phyloP scores from a whole-genome alignment of 495 filamentous ascomycete genomes.

The Aspergillus diversus region DNA sequence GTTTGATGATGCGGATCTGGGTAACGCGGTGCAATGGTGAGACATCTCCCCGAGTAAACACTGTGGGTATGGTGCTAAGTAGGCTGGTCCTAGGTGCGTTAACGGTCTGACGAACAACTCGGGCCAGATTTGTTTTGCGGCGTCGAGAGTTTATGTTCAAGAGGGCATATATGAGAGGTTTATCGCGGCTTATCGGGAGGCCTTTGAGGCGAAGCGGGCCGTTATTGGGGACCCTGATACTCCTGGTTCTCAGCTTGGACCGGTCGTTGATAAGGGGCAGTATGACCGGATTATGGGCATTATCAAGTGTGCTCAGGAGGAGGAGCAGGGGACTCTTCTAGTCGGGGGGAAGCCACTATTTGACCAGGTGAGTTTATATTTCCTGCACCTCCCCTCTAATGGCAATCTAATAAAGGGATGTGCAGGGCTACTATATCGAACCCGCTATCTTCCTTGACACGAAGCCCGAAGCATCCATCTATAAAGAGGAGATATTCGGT shows the following conservation, averaged over 20 bases:
- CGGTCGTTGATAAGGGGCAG: conserved; percentile 81
- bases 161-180: conserved; percentile 77
- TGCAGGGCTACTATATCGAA: conserved; percentile 22
- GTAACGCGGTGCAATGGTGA: conserved; percentile 15
- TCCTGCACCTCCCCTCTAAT: neutral
- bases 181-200: conserved; percentile 74
- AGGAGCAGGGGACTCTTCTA: conserved; percentile 42
- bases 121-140: conserved; percentile 20
- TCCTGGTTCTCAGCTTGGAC: conserved; percentile 79
- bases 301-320: conserved; percentile 67
- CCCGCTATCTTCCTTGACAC: conserved; percentile 29
- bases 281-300: conserved; percentile 88
- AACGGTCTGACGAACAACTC: conserved; percentile 11
- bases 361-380: conserved; percentile 42
- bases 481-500: conserved; percentile 33
- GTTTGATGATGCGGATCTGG: conserved; percentile 36
- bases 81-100: neutral
- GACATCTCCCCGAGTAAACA: too few relatives aligned
- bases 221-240: conserved; percentile 80
- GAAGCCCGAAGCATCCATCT: conserved; percentile 22
- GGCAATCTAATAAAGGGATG: neutral
- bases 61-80: too few relatives aligned
- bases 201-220: neutral
- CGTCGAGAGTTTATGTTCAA: conserved; percentile 17
- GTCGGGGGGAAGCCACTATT: conserved; percentile 32